Evolutionary conservation across 345 rosid genomes (phyloP), one percentile per base, ranked within the genome.

Genomic region (Linum tenue): DNA sequence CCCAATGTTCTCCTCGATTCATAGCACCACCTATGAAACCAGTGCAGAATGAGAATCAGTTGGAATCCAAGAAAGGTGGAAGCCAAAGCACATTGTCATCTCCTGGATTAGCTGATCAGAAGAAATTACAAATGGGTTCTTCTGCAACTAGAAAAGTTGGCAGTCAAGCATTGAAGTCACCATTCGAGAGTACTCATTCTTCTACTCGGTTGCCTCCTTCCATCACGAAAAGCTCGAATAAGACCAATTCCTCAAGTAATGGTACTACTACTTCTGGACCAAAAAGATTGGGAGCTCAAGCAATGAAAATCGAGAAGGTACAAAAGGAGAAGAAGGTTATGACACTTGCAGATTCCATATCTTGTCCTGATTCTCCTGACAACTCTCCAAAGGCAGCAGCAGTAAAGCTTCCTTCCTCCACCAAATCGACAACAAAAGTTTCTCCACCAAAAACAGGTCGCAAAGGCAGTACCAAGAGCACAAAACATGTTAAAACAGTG

Each of bases 401-500:
- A 31, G 70, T 67, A 69, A 68, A 64, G 35, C 69, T 63, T 7
- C 7, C 77, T 22, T 61, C 69, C 72, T 67, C 84, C 70, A 90
- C 68, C 73, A 65, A 80, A 64, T 58, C 81, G 40, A 60, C 77
- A 38, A 51, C 73, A 42, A 22, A 22, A 22, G 31, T 22, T 22
- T 22, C 31, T 22, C 31, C 31, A 22, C 31, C 31, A 22, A 68
- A 69, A 71, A 73, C 67, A 8, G 86, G 64, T 31, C 70, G 69
- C 48, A 82, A 76, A 76, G 84, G 78, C 62, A 82, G 73, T 67
- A 77, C 85, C 50, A 86, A 82, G 80, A 59, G 81, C 36, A 67
- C 79, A 35, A 84, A 83, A 72, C 79, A 73, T 64, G 67, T 75
- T 62, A 88, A 88, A 73, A 81, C 84, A 0, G 76, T 77, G 36